Conservation (phyloP, 2,329 filamentous ascomycete genomes). For the Penicillium italicum region DNA sequence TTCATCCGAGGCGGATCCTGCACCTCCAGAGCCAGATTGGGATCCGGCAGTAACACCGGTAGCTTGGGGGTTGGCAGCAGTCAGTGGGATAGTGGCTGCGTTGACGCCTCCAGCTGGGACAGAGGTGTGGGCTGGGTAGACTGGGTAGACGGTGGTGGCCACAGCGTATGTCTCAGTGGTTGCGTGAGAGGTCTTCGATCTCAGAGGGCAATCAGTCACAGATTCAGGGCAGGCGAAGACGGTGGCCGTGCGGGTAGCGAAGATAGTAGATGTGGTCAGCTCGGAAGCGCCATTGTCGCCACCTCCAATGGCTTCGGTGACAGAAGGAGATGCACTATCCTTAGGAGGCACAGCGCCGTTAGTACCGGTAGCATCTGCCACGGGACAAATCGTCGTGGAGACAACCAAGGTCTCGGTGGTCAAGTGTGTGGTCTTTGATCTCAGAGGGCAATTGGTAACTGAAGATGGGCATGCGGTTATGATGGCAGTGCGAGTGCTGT, state of each 20-base stretch:
- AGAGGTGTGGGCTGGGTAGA: not conserved
- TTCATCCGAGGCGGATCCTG: not conserved
- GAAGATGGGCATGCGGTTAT: constrained; percentile 26
- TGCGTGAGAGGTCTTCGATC: constrained; percentile 11
- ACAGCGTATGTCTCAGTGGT: constrained; percentile 24
- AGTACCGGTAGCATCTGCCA: constrained; percentile 4
- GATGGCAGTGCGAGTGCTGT: constrained; percentile 23
- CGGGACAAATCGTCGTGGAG: constrained; percentile 24
- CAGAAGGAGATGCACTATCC: not conserved
- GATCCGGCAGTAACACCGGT: not conserved
- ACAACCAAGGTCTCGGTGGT: constrained; percentile 24
- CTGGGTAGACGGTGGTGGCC: constrained; percentile 26
- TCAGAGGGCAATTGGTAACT: constrained; percentile 28
- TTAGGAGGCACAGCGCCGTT: not conserved
- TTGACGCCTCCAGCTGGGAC: not conserved
- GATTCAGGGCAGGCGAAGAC: constrained; percentile 26
- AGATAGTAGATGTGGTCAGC: constrained; percentile 25
- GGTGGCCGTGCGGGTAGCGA: constrained; percentile 22
- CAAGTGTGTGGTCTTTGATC: constrained; percentile 13
- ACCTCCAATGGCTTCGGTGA: not conserved
- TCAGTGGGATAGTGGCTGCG: not conserved
- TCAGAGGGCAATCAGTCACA: constrained; percentile 27
- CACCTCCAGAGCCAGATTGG: not conserved
- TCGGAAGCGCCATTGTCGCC: not conserved
- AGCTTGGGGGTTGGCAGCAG: not conserved